Base-by-base conservation (phyloP, 169 alveolate genomes). In the Eimeria maxima region DNA sequence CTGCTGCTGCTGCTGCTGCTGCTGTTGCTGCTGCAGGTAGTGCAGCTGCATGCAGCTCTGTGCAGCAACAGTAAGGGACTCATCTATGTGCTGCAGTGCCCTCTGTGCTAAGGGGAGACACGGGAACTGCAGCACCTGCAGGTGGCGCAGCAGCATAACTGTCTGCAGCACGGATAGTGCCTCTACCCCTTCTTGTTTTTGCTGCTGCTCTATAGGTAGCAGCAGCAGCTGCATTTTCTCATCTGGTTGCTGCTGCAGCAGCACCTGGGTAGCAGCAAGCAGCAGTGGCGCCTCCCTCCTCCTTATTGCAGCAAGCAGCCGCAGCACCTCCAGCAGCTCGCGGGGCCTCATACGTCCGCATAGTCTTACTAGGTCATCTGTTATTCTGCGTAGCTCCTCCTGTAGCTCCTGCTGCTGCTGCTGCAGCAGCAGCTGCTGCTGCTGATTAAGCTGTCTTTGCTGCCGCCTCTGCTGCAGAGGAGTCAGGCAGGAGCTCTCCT, bases 311-410 rank as follows among this genome's bases (percentile, higher is more conserved):
- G 87, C 87, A 42, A 76, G 29, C 47, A 76, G 87, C 60, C 87
- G 87, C 87, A 76, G 87, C 87, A 76, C 87, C 44, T 76, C 87
- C 7, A 76, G 63, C 22, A 76, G 63, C 87, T 76, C 87, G 42
- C 60, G 22, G 3, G 87, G 87, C 65, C 20, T 20, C 87, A 76
- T 76, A 33, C 63, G 57, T 33, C 87, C 87, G 87, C 87, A 42
- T 8, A 76, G 60, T 18, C 87, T 27, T 8, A 38, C 29, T 20
- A 76, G 38, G 29, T 76, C 87, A 45, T 76, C 87, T 76, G 87
- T 63, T 42, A 63, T 47, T 22, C 16, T 10, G 63, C 29, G 44
- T 63, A 42, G 50, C 60, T 45, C 60, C 63, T 33, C 63, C 87
- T 33, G 87, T 63, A 76, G 55, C 33, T 42, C 42, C 29, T 22